phyloP scores from a whole-genome alignment of 768 basidiomycete genomes.

The Amyloporia xantha region DNA sequence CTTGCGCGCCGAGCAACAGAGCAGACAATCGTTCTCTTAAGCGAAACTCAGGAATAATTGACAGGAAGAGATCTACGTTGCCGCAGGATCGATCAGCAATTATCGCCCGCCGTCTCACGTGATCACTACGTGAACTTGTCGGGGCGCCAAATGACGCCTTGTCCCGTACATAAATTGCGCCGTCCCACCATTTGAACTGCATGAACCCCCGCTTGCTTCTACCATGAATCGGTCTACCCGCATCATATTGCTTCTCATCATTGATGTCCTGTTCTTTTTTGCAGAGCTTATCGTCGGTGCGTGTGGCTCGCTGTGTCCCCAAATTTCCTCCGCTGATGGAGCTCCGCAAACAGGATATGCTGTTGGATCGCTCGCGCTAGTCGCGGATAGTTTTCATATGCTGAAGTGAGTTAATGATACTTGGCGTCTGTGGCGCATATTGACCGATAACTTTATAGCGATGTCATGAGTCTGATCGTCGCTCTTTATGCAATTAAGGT shows the following conservation, averaged over 20 bases:
- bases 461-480: conserved; percentile 92
- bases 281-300: conserved; percentile 77
- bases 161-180: too few species aligned
- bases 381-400: conserved; percentile 99
- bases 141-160: too few species aligned
- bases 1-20: too few species aligned
- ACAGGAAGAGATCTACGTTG: too few species aligned
- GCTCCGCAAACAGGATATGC: conserved; percentile 62
- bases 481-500: conserved; percentile 94
- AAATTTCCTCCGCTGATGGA: neutral
- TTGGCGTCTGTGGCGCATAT: neutral
- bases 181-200: neutral
- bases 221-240: conserved; percentile 59
- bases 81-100: too few species aligned
- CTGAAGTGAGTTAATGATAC: conserved; percentile 63
- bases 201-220: conserved; percentile 12
- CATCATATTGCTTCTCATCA: conserved; percentile 70
- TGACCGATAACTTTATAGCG: conserved; percentile 44
- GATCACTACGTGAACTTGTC: too few species aligned
- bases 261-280: conserved; percentile 85
- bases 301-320: conserved; percentile 12
- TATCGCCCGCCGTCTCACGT: too few species aligned
- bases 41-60: too few species aligned
- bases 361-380: conserved; percentile 91
- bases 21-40: too few species aligned